Base-by-base conservation (phyloP, 805 yeast species). In the Candida suzukii region DNA sequence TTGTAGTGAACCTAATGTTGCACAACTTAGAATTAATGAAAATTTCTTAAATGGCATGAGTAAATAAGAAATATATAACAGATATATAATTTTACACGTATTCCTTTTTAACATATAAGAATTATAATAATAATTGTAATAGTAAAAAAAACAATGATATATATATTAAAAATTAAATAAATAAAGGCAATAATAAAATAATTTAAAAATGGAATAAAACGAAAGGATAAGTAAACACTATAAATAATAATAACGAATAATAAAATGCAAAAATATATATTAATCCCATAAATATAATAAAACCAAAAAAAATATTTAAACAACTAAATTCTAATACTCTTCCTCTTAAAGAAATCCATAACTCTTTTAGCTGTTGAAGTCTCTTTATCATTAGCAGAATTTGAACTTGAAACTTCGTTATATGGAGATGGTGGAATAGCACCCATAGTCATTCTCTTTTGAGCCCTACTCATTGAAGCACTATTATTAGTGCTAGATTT, bases 331-430 rank as follows among this genome's bases (percentile, higher is more conserved):
- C 68, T 57, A 42, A 63, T 58, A 51, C 67, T 76, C 62, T 86
- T 74, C 61, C 90, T 73, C 56, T 81, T 81, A 67, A 83, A 82
- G 57, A 83, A 83, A 58, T 82, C 90, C 73, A 83, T 76, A 10
- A 83, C 88, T 52, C 78, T 78, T 55, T 80, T 77, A 5, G 93
- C 88, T 2, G 93, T 82, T 37, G 88, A 80, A 18, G 79, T 77
- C 49, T 80, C 86, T 49, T 73, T 77, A 46, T 66, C 24, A 7
- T 59, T 30, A 41, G 43, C 60, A 52, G 54, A 42, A 50, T 61
- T 50, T 38, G 65, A 45, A 29, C 50, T 39, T 27, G 50, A 39
- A 24, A 19, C 11, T 33, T 33, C 18, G 17, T 29, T n/a, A 13
- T 33, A 51, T 39, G 8, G 50, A 37, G 39, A 45, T 38, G 39